Conservation (phyloP, 75 land plant genomes). For the Pinus albicaulis region DNA sequence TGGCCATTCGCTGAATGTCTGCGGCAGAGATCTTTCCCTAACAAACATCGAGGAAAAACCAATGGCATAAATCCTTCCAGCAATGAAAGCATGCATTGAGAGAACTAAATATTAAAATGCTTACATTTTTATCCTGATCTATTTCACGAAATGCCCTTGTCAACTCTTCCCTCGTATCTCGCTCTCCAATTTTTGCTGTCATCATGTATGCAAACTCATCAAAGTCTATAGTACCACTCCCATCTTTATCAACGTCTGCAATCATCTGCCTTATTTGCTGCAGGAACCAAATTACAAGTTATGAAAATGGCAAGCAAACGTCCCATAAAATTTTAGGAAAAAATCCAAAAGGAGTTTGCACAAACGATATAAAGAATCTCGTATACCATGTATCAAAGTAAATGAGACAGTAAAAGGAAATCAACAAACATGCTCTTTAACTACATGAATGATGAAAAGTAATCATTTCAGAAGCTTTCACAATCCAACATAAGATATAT, state of each 20-base stretch:
- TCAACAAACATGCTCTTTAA: neutral
- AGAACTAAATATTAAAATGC: neutral
- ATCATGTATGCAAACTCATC: constrained; percentile 96
- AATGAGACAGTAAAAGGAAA: neutral
- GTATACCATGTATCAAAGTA: neutral
- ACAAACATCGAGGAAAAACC: constrained; percentile 1
- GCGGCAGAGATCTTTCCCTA: constrained; percentile 89
- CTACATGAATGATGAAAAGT: neutral
- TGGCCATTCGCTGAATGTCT: constrained; percentile 79
- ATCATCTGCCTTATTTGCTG: constrained; percentile 94
- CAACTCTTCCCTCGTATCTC: constrained; percentile 90
- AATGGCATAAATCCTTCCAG: neutral
- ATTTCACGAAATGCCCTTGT: constrained; percentile 78
- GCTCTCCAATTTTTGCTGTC: constrained; percentile 97
- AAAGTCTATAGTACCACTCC: constrained; percentile 80
- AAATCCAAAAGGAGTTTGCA: too few species aligned
- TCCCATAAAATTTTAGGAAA: neutral
- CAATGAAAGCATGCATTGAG: neutral
- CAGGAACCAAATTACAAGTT: neutral
- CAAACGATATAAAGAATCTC: too few species aligned
- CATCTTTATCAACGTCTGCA: constrained; percentile 81
- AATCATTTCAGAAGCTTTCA: too few species aligned
- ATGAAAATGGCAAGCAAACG: neutral
- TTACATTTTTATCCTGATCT: constrained; percentile 87
- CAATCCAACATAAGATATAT: too few species aligned